Evolutionary conservation across 352 stramenopile species (phyloP).

Genomic region (Lagenidium sp.): DNA sequence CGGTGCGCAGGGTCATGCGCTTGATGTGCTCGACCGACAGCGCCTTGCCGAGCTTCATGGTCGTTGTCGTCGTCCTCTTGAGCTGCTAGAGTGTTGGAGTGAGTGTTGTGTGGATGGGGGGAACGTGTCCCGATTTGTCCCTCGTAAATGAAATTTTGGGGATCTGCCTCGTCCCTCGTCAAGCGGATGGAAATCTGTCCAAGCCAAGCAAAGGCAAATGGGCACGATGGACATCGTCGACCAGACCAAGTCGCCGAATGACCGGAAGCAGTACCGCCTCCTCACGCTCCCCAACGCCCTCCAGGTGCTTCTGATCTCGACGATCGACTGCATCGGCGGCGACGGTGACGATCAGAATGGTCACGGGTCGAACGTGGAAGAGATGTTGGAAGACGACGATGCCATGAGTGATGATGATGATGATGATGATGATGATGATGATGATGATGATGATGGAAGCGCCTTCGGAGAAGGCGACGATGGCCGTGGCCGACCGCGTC

Average conservation of each 20-base stretch:
- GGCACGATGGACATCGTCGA: conserved; percentile 13
- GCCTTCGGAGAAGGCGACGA: conserved; percentile 30
- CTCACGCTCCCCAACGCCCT: conserved; percentile 41
- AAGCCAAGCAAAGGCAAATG: too few relatives aligned
- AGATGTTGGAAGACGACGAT: conserved; percentile 9
- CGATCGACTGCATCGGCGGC: conserved; percentile 4
- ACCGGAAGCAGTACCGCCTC: conserved; percentile 48
- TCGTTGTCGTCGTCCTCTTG: conserved; percentile 7
- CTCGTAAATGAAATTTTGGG: too few relatives aligned
- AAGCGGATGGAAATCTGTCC: too few relatives aligned
- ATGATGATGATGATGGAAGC: conserved; percentile 7
- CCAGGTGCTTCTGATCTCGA: conserved; percentile 16
- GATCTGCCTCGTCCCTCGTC: too few relatives aligned
- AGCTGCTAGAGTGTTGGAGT: too few relatives aligned
- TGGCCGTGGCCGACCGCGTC: not conserved
- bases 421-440: conserved; percentile 5
- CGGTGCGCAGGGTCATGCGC: conserved; percentile 84
- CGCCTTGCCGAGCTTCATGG: conserved; percentile 74
- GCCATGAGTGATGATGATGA: conserved; percentile 13
- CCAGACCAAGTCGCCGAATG: conserved; percentile 25
- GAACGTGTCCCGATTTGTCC: not conserved
- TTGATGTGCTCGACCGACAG: conserved; percentile 86
- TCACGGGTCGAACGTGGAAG: conserved; percentile 3
- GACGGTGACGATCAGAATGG: conserved; percentile 6
- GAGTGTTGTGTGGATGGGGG: not conserved